Evolutionary conservation across 306 rosid species (phyloP).

Genomic region (Delonix regia): DNA sequence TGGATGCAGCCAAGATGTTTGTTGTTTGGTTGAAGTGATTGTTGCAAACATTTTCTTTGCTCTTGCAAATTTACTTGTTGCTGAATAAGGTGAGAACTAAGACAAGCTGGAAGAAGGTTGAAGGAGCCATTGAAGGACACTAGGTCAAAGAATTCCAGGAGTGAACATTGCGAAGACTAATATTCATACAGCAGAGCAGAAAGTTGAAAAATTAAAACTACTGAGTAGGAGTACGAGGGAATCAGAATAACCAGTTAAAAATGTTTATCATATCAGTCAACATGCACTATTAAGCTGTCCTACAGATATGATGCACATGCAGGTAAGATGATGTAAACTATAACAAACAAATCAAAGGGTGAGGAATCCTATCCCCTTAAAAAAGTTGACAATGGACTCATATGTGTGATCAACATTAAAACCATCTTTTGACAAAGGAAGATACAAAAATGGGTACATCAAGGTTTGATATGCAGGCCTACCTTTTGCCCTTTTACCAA

Average conservation of each 20-base stretch:
- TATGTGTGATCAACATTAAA: not conserved
- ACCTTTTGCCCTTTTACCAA: constrained; percentile 92
- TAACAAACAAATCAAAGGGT: constrained; percentile 1
- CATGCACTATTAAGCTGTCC: not conserved
- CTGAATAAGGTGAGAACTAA: not conserved
- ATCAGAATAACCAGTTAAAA: not conserved
- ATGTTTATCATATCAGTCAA: not conserved
- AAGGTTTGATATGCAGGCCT: constrained; percentile 20
- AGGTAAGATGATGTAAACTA: constrained; percentile 2
- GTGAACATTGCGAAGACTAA: constrained; percentile 1
- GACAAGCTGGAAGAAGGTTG: not conserved
- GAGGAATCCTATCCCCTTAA: constrained; percentile 14
- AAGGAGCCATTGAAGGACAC: not conserved
- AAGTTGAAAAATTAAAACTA: constrained; percentile 13
- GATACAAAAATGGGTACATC: not conserved
- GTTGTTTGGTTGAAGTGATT: not conserved
- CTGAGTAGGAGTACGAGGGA: not conserved
- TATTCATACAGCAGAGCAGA: not conserved
- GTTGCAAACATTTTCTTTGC: not conserved
- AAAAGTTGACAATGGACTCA: not conserved
- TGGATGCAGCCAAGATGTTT: not conserved
- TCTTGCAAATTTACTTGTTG: not conserved
- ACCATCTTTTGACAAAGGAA: not conserved
- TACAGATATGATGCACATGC: not conserved
- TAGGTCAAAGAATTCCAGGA: not conserved